Conservation (phyloP, 2,329 filamentous ascomycete species). For the Lasiodiplodia gonubiensis region DNA sequence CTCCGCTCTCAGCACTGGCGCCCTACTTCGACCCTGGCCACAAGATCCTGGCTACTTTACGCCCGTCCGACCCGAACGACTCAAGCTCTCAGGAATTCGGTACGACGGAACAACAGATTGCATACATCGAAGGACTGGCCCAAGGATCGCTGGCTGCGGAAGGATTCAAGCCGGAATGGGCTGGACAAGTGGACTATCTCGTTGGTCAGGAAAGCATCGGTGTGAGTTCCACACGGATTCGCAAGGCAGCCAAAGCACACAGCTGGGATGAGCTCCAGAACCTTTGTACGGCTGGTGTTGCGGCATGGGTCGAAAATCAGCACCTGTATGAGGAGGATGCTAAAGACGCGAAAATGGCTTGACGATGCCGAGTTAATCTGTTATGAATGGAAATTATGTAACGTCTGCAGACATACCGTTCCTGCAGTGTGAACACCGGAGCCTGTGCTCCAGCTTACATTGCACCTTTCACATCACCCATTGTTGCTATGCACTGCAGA, state of each 20-base stretch:
- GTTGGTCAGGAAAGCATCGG: conserved; percentile 32
- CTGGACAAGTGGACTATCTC: conserved; percentile 22
- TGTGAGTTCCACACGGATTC: conserved; percentile 66
- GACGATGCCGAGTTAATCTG: conserved; percentile 25
- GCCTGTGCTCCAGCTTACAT: too few relatives aligned
- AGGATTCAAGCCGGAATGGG: conserved; percentile 63
- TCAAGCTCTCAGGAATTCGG: conserved; percentile 63
- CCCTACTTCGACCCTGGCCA: conserved; percentile 68
- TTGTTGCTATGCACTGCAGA: too few relatives aligned
- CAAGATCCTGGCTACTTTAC: conserved; percentile 66
- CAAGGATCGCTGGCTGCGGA: conserved; percentile 56
- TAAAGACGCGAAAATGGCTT: conserved; percentile 44
- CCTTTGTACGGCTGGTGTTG: conserved; percentile 64
- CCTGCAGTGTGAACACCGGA: background rate
- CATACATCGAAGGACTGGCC: conserved; percentile 59
- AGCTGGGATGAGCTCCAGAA: conserved; percentile 56
- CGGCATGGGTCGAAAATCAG: conserved; percentile 62
- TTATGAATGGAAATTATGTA: background rate
- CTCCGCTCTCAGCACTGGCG: conserved; percentile 60
- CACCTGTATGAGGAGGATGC: conserved; percentile 59
- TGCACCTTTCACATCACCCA: too few relatives aligned
- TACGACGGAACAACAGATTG: conserved; percentile 58
- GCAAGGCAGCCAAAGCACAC: conserved; percentile 58
- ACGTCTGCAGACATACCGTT: background rate
- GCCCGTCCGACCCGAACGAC: conserved; percentile 53